These are phyloP conservation scores for Fusarium austroafricanum DNA, from an alignment of 2,329 filamentous ascomycete genomes.

Conservation along the genomic window DNA sequence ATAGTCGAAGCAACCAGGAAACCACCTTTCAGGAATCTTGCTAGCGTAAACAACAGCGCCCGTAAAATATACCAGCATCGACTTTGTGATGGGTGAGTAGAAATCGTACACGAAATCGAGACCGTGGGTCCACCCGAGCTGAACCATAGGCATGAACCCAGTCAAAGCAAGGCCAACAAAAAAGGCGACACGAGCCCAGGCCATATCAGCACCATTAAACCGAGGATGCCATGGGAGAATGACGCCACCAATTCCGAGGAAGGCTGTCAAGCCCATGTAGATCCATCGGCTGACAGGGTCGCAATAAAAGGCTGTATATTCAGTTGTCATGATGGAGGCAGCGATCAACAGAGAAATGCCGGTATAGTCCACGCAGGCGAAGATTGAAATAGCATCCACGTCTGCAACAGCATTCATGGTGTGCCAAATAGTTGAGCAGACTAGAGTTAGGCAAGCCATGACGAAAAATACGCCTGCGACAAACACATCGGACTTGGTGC, in stretches of 20 bases:
- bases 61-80: slow-evolving; percentile 83
- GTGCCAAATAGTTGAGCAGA: slow-evolving; percentile 97
- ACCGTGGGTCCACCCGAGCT: slow-evolving; percentile 83
- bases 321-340: slow-evolving; percentile 96
- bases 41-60: slow-evolving; percentile 91
- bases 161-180: slow-evolving; percentile 89
- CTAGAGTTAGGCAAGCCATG: slow-evolving; percentile 91
- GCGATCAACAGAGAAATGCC: slow-evolving; percentile 96
- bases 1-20: slow-evolving; percentile 93
- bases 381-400: slow-evolving; percentile 88
- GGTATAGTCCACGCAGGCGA: slow-evolving; percentile 98
- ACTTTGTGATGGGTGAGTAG: slow-evolving; percentile 88
- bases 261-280: slow-evolving; percentile 85
- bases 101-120: slow-evolving; percentile 86
- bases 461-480: slow-evolving; percentile 97
- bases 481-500: slow-evolving; percentile 87
- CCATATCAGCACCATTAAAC: slow-evolving; percentile 93
- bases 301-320: slow-evolving; percentile 99
- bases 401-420: slow-evolving; percentile 98
- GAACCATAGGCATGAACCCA: slow-evolving; percentile 87
- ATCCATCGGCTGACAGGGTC: slow-evolving; percentile 87
- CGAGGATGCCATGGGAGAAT: slow-evolving; percentile 95
- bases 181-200: slow-evolving; percentile 91
- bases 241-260: slow-evolving; percentile 86
- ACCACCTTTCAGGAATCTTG: slow-evolving; percentile 93